Conservation (phyloP, 208 protist genomes). For the Leptomonas seymouri region DNA sequence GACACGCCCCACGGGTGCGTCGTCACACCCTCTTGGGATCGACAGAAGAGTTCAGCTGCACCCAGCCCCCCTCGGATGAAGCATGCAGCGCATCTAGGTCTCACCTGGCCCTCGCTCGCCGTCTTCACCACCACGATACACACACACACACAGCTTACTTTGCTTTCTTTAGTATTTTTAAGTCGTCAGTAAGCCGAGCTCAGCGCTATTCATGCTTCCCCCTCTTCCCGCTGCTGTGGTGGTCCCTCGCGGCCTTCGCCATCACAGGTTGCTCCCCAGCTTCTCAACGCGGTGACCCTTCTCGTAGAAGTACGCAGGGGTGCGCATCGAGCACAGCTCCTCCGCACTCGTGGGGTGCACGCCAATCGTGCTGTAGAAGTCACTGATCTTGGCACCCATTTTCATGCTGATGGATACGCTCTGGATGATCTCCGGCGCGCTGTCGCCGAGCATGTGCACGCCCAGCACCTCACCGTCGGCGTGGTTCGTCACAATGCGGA, state of each 20-base stretch:
- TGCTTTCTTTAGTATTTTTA: no score
- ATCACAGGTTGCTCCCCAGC: constrained; percentile 67
- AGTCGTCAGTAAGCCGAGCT: no score
- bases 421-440: constrained; percentile 92
- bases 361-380: constrained; percentile 96
- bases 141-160: no score
- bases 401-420: constrained; percentile 89
- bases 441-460: constrained; percentile 89
- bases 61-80: no score
- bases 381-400: constrained; percentile 91
- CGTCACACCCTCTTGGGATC: no score
- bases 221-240: constrained; percentile 5
- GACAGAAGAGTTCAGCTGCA: no score
- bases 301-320: constrained; percentile 82
- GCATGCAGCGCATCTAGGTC: no score
- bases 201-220: no score
- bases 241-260: no score
- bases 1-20: no score
- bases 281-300: constrained; percentile 73
- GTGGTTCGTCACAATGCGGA: constrained; percentile 86
- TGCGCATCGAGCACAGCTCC: constrained; percentile 92
- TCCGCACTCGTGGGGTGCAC: constrained; percentile 97
- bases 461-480: constrained; percentile 80
- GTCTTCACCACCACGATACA: no score
- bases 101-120: no score